Percentiles rank a stretch among this genome's conserved stretches.
Evolutionary conservation across 2,329 filamentous ascomycete species (phyloP).

Genomic region (Phaeomoniella chlamydospora): DNA sequence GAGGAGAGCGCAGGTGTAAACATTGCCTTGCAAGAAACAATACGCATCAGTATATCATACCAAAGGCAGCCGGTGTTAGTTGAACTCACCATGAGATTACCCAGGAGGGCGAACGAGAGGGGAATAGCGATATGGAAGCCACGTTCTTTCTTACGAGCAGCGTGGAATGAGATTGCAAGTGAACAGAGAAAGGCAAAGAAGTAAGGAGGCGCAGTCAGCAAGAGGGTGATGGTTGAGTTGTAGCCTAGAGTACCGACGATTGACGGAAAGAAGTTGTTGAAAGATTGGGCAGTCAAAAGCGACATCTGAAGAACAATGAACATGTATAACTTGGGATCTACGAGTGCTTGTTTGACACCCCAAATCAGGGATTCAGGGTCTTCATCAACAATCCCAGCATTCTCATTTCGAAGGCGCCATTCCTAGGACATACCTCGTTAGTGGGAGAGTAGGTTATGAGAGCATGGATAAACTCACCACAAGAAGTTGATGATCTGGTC

Average conservation of each 20-base stretch:
- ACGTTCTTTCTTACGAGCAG: conserved; percentile 5
- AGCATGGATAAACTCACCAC: no score
- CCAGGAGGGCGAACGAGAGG: conserved; percentile 5
- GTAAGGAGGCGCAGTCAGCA: conserved; percentile 27
- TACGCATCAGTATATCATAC: no score
- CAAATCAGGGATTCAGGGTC: no score
- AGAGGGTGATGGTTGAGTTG: conserved; percentile 30
- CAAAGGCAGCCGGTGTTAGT: no score
- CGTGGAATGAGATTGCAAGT: conserved; percentile 8
- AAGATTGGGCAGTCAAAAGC: conserved; percentile 27
- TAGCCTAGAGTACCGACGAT: conserved; percentile 34
- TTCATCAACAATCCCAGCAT: no score
- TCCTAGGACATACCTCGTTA: no score
- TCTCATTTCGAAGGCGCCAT: no score
- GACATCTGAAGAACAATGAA: conserved; percentile 31
- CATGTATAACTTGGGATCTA: conserved; percentile 22
- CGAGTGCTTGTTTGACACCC: conserved; percentile 8
- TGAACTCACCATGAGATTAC: no score
- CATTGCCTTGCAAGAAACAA: no score
- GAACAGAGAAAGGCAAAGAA: conserved; percentile 11
- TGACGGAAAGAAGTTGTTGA: conserved; percentile 30
- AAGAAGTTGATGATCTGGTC: no score
- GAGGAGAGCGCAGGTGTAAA: no score
- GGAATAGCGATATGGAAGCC: conserved; percentile 6
- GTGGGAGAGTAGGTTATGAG: no score